These are phyloP conservation scores for Alternaria brassicae DNA, from an alignment of 2,329 filamentous ascomycete genomes.

Conservation along the genomic window DNA sequence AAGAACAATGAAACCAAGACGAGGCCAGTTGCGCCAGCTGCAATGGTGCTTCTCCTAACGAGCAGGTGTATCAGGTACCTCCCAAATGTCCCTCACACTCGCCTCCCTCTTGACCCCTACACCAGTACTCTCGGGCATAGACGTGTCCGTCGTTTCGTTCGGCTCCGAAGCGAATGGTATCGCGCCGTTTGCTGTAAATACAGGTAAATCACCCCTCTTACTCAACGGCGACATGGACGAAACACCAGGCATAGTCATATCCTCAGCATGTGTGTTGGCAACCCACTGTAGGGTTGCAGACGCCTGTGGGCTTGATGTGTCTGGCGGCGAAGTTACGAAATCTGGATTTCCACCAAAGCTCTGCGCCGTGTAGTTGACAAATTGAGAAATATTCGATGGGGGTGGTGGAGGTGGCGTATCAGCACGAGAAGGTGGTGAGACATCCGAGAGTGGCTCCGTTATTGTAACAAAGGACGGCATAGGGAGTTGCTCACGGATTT, in stretches of 20 bases:
- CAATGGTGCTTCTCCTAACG: conserved; percentile 15
- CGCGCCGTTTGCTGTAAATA: conserved; percentile 54
- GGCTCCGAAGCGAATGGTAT: conserved; percentile 47
- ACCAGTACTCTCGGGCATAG: conserved; percentile 6
- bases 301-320: conserved; percentile 20
- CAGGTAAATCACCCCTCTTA: conserved; percentile 55
- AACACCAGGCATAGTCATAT: conserved; percentile 10
- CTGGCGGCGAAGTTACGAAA: background rate
- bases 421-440: conserved; percentile 41
- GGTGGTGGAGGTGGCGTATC: conserved; percentile 51
- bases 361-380: conserved; percentile 41
- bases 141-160: background rate
- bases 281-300: conserved; percentile 42
- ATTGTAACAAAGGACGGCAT: conserved; percentile 41
- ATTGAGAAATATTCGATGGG: conserved; percentile 40
- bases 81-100: conserved; percentile 50
- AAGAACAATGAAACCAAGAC: background rate
- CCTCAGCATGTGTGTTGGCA: conserved; percentile 33
- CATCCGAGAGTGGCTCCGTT: conserved; percentile 26
- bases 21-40: background rate
- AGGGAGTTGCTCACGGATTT: conserved; percentile 47
- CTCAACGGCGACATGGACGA: conserved; percentile 39
- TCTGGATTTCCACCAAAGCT: conserved; percentile 22
- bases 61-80: conserved; percentile 55
- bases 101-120: conserved; percentile 12